Base-by-base conservation (phyloP, 2,329 filamentous ascomycete genomes). In the Colletotrichum tropicale region DNA sequence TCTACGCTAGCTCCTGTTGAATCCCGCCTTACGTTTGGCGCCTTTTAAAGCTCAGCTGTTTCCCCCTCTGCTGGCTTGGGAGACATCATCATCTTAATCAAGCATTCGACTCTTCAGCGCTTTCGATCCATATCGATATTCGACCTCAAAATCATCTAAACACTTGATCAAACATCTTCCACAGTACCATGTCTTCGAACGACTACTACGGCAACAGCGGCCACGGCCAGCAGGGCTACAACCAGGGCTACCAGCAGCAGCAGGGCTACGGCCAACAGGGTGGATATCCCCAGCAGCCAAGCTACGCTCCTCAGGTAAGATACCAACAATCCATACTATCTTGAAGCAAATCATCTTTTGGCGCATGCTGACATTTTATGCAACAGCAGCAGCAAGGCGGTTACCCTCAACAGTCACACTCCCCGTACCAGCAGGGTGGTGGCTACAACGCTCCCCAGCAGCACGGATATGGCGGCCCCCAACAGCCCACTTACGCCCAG, bases 151-250 rank as follows among this genome's bases (percentile, higher is more conserved):
- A 52, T 5, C 43, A 60, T 9, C 10, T 6, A 36, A 56, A 30
- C 6, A 13, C 6, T 15, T 7, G 0, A 15, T 1, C 55, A 32
- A 64, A 10, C 30, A 18, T 28, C 13, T 55, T 7, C 12, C 4
- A 62, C 21, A 56, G 18, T 70, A 78, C 4, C 32, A 86, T 86
- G 85, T 85, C 85, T 12, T 78, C 81, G 60, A 80, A 84, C 71
- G 84, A 85, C 56, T 86, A 85, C 77, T 86, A 86, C 81, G 82
- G 83, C 76, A 80, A 78, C 70, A 79, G 80, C 56, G 71, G 77
- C 24, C 28, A 61, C 56, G 56, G 56, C 28, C 77, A 79, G 52
- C 79, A 76, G 70, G 76, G 75, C 24, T 74, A 79, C 60, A 56
- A 55, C 58, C 78, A 81, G 76, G 78, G 77, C 66, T 15, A 38